phyloP scores from a whole-genome alignment of 306 rosid genomes.

The Cucurbita pepo region DNA sequence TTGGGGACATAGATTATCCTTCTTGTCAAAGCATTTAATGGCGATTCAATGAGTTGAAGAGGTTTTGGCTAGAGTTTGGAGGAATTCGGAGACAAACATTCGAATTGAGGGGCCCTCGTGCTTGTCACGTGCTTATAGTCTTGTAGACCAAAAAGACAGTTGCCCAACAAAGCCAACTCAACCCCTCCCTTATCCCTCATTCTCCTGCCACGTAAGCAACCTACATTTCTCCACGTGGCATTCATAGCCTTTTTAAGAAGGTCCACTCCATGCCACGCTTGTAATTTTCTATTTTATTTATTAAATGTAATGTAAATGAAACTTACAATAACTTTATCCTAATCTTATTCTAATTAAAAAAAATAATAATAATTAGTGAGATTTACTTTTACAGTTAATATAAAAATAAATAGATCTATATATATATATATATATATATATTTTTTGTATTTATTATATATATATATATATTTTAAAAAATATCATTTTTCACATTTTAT shows the following conservation, averaged over 20 bases:
- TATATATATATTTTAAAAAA: background rate
- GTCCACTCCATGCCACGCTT: background rate
- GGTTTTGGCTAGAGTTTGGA: slow-evolving; percentile 12
- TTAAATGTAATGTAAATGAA: background rate
- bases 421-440: too few relatives aligned
- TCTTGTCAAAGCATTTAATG: slow-evolving; percentile 20
- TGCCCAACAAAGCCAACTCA: slow-evolving; percentile 22
- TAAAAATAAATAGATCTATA: too few relatives aligned
- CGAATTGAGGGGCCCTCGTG: slow-evolving; percentile 28
- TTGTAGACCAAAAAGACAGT: slow-evolving; percentile 21
- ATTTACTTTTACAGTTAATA: too few relatives aligned
- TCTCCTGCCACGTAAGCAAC: slow-evolving; percentile 10
- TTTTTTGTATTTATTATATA: too few relatives aligned
- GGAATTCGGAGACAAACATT: slow-evolving; percentile 34
- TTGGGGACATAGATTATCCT: background rate
- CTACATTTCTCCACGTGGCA: slow-evolving; percentile 8
- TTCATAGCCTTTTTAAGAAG: background rate
- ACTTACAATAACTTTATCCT: background rate
- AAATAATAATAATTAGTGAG: too few relatives aligned
- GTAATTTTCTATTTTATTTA: background rate
- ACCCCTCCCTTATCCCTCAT: slow-evolving; percentile 1
- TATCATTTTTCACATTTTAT: background rate
- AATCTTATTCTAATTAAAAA: too few relatives aligned
- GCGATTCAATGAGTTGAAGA: background rate
- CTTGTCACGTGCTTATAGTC: slow-evolving; percentile 27